Base-by-base conservation (phyloP, 2,329 filamentous ascomycete genomes). In the Xylariaceae sp. region DNA sequence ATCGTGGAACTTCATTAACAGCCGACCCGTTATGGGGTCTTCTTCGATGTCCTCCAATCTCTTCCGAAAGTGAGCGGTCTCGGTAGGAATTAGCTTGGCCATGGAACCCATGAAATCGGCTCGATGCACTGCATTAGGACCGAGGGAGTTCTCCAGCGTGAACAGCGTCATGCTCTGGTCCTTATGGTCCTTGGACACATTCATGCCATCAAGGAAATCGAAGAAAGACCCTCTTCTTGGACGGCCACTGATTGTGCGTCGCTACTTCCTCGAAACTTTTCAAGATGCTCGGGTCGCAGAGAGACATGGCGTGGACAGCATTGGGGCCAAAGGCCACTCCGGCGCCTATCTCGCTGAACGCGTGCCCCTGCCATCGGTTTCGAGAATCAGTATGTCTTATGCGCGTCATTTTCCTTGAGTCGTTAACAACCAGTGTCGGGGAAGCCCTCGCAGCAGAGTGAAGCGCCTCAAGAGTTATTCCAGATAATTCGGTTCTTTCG, bases 81-180 rank as follows among this genome's bases (percentile, higher is more conserved):
- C 55, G 2, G 45, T 37, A 1, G 65, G 65, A 4, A 67, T 34
- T 2, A 66, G 43, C 38, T 60, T 60, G 9, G 59, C 54, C 17
- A 68, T 49, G 39, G 63, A 62, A 8, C 64, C 60, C 0, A 67
- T 54, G 22, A 64, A 63, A 18, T 56, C 57, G 11, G 60, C 63
- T 7, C 63, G 53, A 26, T 63, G 56, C 15, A 40, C 38, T 12
- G 35, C 34, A 19, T 38, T 38, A 11, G 34, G 28, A 19, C 40
- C 40, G 2, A 26, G 16, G 17, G 26, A 12, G 30, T 34, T 38
- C 34, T 34, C 28, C 13, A 42, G 34, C 8, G 6, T 33, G 28
- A 38, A 42, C 8, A 38, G 17, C 34, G 28, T 34, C 6, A 19
- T 12, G 30, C 8, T 7, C 30, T 17, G 6, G 30, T 32, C 30